phyloP scores from a whole-genome alignment of 1,284 basidiomycete genomes.

The Earliella scabrosa region DNA sequence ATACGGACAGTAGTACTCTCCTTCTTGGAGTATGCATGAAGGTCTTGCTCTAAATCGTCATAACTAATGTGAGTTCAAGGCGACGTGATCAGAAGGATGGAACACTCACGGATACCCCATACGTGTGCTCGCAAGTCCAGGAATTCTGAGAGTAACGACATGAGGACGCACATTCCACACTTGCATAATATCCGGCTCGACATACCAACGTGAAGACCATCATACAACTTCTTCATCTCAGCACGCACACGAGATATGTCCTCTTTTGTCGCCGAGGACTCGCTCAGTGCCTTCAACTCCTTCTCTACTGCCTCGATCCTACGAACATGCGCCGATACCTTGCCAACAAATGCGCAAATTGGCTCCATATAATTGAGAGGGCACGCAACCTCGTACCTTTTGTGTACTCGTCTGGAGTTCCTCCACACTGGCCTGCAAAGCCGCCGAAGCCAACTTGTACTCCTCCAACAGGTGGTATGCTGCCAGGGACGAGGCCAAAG shows the following conservation, averaged over 20 bases:
- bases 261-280: slow-evolving; percentile 72
- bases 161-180: no score
- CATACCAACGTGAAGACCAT: slow-evolving; percentile 77
- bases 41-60: slow-evolving; percentile 68
- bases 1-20: slow-evolving; percentile 58
- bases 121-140: slow-evolving; percentile 78
- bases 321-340: slow-evolving; percentile 86
- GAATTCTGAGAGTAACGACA: slow-evolving; percentile 55
- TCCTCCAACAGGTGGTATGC: slow-evolving; percentile 90
- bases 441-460: slow-evolving; percentile 84
- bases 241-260: slow-evolving; percentile 75
- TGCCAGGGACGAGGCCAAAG: slow-evolving; percentile 81
- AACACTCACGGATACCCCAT: slow-evolving; percentile 80
- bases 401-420: slow-evolving; percentile 85
- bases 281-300: slow-evolving; percentile 79
- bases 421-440: slow-evolving; percentile 85
- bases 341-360: no score
- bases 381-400: slow-evolving; percentile 52
- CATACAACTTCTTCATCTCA: slow-evolving; percentile 87
- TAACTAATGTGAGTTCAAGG: neutral
- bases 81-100: neutral
- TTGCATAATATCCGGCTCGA: slow-evolving; percentile 10
- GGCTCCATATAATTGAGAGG: no score
- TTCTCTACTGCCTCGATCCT: slow-evolving; percentile 90
- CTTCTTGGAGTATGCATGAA: slow-evolving; percentile 75